Evolutionary conservation across 129 eudicot species (phyloP), one percentile per base, ranked within the genome.

Genomic region (Calendula officinalis): DNA sequence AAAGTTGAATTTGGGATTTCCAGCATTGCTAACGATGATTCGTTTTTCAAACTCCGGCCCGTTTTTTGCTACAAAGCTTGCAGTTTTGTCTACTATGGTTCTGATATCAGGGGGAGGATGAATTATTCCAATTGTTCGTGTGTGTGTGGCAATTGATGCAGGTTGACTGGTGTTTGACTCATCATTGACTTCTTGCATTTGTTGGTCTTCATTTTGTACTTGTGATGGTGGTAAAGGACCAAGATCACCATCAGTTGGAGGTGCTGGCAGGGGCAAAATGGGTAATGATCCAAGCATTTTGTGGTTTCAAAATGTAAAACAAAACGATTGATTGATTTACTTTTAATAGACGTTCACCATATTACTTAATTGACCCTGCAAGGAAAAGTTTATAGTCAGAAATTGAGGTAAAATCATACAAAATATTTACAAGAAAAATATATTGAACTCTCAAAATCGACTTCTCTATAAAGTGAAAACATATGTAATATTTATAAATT

Each of bases 71-170:
- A n/a, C n/a, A n/a, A 90, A 90, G 56, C 80, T 80, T 16, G 89
- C 74, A 3, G 97, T 86, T 68, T 81, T 90, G 71, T 90, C 95
- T 1, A 90, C 92, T 22, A 86, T 90, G 36, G 70, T 86, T 51
- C 95, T 71, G 42, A 90, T 90, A 32, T 90, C 97, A 0, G 87
- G 87, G 7, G 95, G 95, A 8, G 95, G 97, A 68, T 86, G 84
- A 35, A 90, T 90, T 36, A 90, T 86, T 55, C 97, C 97, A 10
- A 86, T 86, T 0, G 87, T 79, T 76, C 80, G 76, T 0, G 97
- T 86, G 67, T 90, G 95, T 38, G 97, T 86, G 13, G 89, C 87
- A 67, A 90, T 75, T 3, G 91, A 70, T 56, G 81, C 70, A n/a
- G 85, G 82, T 59, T 66, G 57, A 1, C 71, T 40, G 60, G 17